A percentile compares a stretch with the other conserved stretches of the same genome.
These are phyloP conservation scores for Neurospora hispaniola DNA, from an alignment of 495 filamentous ascomycete genomes.

Conservation along the genomic window DNA sequence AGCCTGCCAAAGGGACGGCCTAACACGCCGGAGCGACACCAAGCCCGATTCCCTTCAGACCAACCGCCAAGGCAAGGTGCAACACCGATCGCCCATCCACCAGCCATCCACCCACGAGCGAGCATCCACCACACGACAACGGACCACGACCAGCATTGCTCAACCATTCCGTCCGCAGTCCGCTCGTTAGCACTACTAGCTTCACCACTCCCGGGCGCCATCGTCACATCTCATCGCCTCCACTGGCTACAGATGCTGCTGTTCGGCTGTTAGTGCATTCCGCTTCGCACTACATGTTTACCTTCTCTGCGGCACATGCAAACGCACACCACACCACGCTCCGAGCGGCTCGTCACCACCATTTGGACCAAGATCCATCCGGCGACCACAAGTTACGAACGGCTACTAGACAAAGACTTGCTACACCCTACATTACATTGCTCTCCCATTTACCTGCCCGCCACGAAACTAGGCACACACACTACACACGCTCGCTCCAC, in stretches of 20 bases:
- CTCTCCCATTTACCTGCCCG: not conserved
- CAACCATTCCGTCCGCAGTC: not conserved
- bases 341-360: not conserved
- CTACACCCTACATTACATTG: not conserved
- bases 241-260: not conserved
- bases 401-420: not conserved
- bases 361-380: not conserved
- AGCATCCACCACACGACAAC: not conserved
- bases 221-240: not conserved
- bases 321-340: not conserved
- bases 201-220: not conserved
- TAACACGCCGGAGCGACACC: not conserved
- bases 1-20: not conserved
- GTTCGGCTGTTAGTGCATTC: not conserved
- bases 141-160: not conserved
- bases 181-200: not conserved
- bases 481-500: not conserved
- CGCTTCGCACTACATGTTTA: not conserved
- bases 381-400: not conserved
- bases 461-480: not conserved
- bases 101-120: not conserved
- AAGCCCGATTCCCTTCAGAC: not conserved
- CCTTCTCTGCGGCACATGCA: not conserved
- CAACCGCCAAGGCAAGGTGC: not conserved
- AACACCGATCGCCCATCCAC: not conserved